These are phyloP conservation scores for Fusarium sp. DNA, from an alignment of 2,329 filamentous ascomycete genomes.

Conservation along the genomic window DNA sequence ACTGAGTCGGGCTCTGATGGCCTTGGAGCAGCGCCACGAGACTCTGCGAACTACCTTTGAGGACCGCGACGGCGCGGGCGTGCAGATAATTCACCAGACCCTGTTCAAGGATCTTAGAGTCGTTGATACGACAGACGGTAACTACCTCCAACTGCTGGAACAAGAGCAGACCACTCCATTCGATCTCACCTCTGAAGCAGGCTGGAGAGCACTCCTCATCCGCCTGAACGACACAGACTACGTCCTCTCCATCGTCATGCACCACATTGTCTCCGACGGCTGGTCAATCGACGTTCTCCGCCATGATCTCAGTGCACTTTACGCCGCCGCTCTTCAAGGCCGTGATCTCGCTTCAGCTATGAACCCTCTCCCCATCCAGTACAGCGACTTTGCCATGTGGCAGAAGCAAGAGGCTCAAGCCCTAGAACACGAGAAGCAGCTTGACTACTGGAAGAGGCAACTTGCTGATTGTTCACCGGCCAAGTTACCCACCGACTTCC, in stretches of 20 bases:
- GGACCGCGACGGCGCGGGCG: neutral
- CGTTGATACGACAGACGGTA: slow-evolving; percentile 68
- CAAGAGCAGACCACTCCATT: neutral
- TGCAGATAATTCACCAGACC: neutral
- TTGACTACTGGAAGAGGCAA: slow-evolving; percentile 39
- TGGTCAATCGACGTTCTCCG: slow-evolving; percentile 43
- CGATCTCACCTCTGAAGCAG: neutral
- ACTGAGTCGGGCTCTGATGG: neutral
- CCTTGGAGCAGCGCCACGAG: neutral
- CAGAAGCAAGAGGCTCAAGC: slow-evolving; percentile 32
- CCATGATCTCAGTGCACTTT: slow-evolving; percentile 35
- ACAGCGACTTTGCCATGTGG: slow-evolving; percentile 42
- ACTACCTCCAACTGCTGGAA: neutral
- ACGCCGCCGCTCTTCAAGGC: slow-evolving; percentile 7
- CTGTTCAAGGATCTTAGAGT: slow-evolving; percentile 8
- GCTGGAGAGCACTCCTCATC: slow-evolving; percentile 10
- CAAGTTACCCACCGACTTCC: slow-evolving; percentile 26
- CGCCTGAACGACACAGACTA: slow-evolving; percentile 23
- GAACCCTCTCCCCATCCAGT: slow-evolving; percentile 37
- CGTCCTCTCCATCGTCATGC: slow-evolving; percentile 43
- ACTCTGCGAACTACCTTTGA: neutral
- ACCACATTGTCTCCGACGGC: slow-evolving; percentile 45
- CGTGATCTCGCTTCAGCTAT: neutral
- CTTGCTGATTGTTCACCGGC: slow-evolving; percentile 28
- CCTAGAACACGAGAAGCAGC: slow-evolving; percentile 30